phyloP scores from a whole-genome alignment of 257 asterid genomes.

The Buddleja alternifolia region DNA sequence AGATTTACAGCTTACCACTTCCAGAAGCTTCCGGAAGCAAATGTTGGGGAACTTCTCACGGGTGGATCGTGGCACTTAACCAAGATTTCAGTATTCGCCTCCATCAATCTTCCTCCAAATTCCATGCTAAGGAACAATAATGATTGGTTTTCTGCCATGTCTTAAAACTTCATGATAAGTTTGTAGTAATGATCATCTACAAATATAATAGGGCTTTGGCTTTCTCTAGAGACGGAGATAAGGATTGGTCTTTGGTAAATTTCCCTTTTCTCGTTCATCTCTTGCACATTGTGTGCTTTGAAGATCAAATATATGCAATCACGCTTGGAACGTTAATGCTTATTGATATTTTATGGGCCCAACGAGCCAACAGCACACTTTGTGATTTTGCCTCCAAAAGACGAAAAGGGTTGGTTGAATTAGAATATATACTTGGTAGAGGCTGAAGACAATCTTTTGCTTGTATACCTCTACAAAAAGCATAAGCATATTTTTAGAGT shows the following conservation, averaged over 20 bases:
- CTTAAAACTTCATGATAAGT: conserved; percentile 17
- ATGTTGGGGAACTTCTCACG: conserved; percentile 41
- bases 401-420: conserved; percentile 19
- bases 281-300: conserved; percentile 28
- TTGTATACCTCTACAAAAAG: conserved; percentile 21
- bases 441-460: conserved; percentile 33
- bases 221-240: conserved; percentile 30
- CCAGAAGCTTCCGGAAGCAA: conserved; percentile 35
- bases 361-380: conserved; percentile 4
- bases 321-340: conserved; percentile 32
- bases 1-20: conserved; percentile 19
- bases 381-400: conserved; percentile 7
- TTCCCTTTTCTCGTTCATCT: conserved; percentile 8
- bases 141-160: conserved; percentile 32
- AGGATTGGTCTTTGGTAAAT: conserved; percentile 27
- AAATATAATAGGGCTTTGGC: conserved; percentile 25
- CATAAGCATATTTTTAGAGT: background rate
- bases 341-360: conserved; percentile 15
- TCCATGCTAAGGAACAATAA: background rate
- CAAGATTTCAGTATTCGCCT: conserved; percentile 21
- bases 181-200: conserved; percentile 21
- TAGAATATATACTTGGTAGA: conserved; percentile 33
- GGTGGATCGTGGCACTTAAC: conserved; percentile 33
- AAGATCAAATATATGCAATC: conserved; percentile 31
- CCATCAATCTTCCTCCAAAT: conserved; percentile 27